A percentile compares a stretch with the other conserved stretches of the same genome.
phyloP scores from a whole-genome alignment of 2,329 filamentous ascomycete species.

The Fusarium cicatricum region DNA sequence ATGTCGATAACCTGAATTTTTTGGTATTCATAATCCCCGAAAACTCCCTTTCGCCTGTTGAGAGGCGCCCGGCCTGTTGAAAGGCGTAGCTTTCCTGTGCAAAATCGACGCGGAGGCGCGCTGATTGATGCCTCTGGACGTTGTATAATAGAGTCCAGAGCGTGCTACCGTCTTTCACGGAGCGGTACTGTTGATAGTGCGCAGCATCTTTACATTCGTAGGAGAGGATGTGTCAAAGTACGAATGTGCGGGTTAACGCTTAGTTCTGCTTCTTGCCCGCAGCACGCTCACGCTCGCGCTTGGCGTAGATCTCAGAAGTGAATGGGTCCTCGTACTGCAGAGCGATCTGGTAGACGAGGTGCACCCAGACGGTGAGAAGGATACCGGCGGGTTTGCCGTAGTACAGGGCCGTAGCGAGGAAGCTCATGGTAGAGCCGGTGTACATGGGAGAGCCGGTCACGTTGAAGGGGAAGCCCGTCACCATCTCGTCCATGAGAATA shows the following conservation, averaged over 20 bases:
- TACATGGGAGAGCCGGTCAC: constrained; percentile 95
- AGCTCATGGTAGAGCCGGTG: constrained; percentile 90
- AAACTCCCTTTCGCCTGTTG: constrained; percentile 42
- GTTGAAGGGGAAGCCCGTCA: constrained; percentile 96
- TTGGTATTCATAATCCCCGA: constrained; percentile 17
- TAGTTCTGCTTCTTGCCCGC: constrained; percentile 63
- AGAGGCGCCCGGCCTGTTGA: constrained; percentile 42
- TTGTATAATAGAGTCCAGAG: background rate
- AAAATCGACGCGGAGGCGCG: constrained; percentile 27
- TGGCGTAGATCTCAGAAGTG: constrained; percentile 90
- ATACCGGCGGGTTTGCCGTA: constrained; percentile 89
- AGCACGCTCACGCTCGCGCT: constrained; percentile 72
- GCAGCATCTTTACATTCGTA: constrained; percentile 9
- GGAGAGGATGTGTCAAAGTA: constrained; percentile 2
- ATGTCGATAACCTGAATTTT: constrained; percentile 34
- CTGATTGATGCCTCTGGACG: constrained; percentile 14
- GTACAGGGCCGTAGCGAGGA: constrained; percentile 85
- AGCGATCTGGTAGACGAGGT: constrained; percentile 80
- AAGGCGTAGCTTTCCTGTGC: constrained; percentile 38
- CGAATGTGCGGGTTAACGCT: constrained; percentile 13
- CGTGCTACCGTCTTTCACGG: background rate
- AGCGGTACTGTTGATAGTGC: too few species aligned
- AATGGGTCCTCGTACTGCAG: constrained; percentile 93
- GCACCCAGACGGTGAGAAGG: constrained; percentile 77
- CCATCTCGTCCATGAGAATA: constrained; percentile 94